Base-by-base conservation (phyloP, 106 monocot genomes). In the Vanilla planifolia region DNA sequence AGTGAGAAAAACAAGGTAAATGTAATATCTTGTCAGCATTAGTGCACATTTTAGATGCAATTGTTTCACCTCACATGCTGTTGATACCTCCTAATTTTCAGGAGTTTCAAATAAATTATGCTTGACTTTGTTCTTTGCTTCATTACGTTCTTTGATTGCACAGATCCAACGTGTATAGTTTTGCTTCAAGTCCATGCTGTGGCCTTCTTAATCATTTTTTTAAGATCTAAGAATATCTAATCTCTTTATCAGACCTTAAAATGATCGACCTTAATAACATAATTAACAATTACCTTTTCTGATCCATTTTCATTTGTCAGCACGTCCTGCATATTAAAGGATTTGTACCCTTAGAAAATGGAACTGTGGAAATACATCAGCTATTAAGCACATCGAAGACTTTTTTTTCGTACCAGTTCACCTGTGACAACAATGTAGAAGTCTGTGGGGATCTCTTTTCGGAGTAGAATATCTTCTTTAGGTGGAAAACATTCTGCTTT, bases 401-500 rank as follows among this genome's bases (percentile, higher is more conserved):
- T 32, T 26, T 58, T n/a, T 27, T 17, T n/a, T 56, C 62, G 6
- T 67, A 88, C 82, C 69, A 88, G 63, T 70, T 61, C 73, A 14
- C 83, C 83, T 6, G 80, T 74, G 23, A 84, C 77, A 24, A 84
- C 44, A 7, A 89, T 84, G 56, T 77, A 89, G 48, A 80, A 63
- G 40, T 89, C 83, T 36, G 71, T 75, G 2, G 83, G 74, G 9
- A 75, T 69, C 58, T 89, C 83, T 65, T 80, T 84, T 50, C 75
- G 55, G 30, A 72, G 55, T 23, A 86, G 78, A 16, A 86, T 75
- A 40, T 86, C 78, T 6, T 68, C 86, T 62, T 73, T 86, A 6
- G 86, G 81, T 19, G 86, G 81, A 55, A 78, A 78, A 35, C 72
- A 81, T 50, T 86, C 86, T 17, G 66, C 81, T 63, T 78, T 64